Conservation (phyloP, 352 stramenopile genomes). For the Phytopythium delawarense region DNA sequence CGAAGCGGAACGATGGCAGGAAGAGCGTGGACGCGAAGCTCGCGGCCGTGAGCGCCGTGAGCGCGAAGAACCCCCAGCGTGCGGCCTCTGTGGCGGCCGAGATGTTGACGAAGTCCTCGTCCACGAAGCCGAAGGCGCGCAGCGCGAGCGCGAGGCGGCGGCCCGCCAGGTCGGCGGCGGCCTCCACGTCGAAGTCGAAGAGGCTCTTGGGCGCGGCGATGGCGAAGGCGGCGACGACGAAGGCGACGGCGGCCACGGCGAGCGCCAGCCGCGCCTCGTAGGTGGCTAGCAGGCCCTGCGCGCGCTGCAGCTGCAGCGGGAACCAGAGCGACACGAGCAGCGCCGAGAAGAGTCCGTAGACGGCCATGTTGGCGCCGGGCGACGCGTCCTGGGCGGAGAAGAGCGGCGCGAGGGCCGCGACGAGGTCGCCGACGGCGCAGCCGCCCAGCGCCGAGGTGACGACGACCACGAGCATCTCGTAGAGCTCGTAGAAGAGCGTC, state of each 20-base stretch:
- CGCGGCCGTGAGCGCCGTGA: slow-evolving; percentile 34
- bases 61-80: slow-evolving; percentile 27
- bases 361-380: slow-evolving; percentile 39
- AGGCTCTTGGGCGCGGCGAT: slow-evolving; percentile 52
- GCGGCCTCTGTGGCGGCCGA: slow-evolving; percentile 21
- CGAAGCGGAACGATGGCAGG: slow-evolving; percentile 69
- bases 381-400: slow-evolving; percentile 7
- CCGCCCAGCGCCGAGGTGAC: slow-evolving; percentile 47
- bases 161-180: slow-evolving; percentile 29
- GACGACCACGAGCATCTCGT: slow-evolving; percentile 78
- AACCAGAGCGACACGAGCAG: slow-evolving; percentile 72
- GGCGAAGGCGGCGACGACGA: slow-evolving; percentile 56
- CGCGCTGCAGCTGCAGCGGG: slow-evolving; percentile 68
- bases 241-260: slow-evolving; percentile 44
- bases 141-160: slow-evolving; percentile 45
- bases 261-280: slow-evolving; percentile 64
- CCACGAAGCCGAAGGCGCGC: slow-evolving; percentile 49
- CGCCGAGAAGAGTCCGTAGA: slow-evolving; percentile 59
- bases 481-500: slow-evolving; percentile 79
- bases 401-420: slow-evolving; percentile 29
- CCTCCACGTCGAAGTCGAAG: slow-evolving; percentile 69
- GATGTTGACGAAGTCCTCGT: slow-evolving; percentile 53
- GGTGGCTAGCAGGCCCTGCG: slow-evolving; percentile 42
- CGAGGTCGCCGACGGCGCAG: slow-evolving; percentile 36
- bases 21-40: slow-evolving; percentile 65